Conservation (phyloP, 1,284 basidiomycete genomes). For the Rhodotorula sp. region DNA sequence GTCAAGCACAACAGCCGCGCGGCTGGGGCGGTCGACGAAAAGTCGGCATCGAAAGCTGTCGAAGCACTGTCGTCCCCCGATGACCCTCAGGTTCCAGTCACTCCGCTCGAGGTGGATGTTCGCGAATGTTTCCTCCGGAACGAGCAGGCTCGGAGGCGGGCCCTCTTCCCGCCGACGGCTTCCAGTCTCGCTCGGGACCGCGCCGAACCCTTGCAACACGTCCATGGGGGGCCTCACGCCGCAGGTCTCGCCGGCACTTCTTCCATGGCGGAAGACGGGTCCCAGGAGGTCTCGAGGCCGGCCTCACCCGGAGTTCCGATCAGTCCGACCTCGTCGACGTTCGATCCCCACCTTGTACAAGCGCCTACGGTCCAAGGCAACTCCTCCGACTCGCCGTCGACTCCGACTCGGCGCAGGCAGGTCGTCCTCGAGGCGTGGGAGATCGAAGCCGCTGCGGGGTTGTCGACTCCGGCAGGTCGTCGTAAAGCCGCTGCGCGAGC, state of each 20-base stretch:
- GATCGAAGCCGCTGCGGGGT: conserved; percentile 24
- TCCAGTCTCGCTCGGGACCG: not conserved
- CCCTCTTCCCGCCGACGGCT: conserved; percentile 1
- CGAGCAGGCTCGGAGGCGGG: conserved; percentile 24
- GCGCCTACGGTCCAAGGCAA: not conserved
- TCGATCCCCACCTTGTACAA: not conserved
- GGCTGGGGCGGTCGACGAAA: not conserved
- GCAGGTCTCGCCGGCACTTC: too few relatives aligned
- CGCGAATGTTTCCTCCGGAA: conserved; percentile 13
- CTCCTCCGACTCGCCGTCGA: not conserved
- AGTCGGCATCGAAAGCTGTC: not conserved
- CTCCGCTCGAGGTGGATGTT: conserved; percentile 10
- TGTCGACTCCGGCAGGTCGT: conserved; percentile 21
- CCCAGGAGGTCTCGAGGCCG: not conserved
- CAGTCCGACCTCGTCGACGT: not conserved
- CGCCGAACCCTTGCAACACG: not conserved
- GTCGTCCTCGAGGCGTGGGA: conserved; percentile 31
- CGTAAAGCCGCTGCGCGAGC: conserved; percentile 20
- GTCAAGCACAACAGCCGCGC: too few relatives aligned
- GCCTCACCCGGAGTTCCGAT: too few relatives aligned
- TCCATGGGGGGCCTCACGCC: too few relatives aligned
- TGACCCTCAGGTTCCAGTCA: not conserved
- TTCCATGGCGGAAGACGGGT: not conserved
- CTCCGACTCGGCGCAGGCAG: conserved; percentile 1
- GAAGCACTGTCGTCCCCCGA: not conserved